phyloP scores from a whole-genome alignment of 2,329 filamentous ascomycete genomes.

The Hypoxylon sp. region DNA sequence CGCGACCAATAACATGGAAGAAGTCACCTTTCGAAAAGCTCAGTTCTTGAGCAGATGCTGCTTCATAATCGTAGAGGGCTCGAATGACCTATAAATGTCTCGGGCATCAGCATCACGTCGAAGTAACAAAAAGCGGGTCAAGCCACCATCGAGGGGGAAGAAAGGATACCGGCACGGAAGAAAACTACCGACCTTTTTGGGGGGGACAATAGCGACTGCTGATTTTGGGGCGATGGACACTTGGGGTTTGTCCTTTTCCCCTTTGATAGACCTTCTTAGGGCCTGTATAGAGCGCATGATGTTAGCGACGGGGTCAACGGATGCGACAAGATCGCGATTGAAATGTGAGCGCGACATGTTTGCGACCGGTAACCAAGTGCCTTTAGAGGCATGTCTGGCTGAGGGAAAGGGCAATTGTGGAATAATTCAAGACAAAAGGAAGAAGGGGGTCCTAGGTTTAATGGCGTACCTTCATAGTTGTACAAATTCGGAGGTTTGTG shows the following conservation, averaged over 20 bases:
- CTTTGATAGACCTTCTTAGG: slow-evolving; percentile 90
- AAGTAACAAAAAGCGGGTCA: slow-evolving; percentile 29
- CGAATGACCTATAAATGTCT: slow-evolving; percentile 82
- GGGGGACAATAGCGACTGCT: slow-evolving; percentile 88
- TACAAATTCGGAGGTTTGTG: slow-evolving; percentile 50
- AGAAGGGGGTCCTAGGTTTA: slow-evolving; percentile 47
- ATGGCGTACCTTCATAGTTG: slow-evolving; percentile 57
- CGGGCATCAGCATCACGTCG: slow-evolving; percentile 43
- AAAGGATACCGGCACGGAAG: slow-evolving; percentile 27
- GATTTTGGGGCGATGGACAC: slow-evolving; percentile 87
- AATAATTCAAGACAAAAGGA: slow-evolving; percentile 38
- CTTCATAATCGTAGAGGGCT: slow-evolving; percentile 93
- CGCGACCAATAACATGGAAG: slow-evolving; percentile 96
- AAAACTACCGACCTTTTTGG: slow-evolving; percentile 82
- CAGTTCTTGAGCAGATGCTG: slow-evolving; percentile 82
- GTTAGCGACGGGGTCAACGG: slow-evolving; percentile 51
- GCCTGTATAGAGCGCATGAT: slow-evolving; percentile 70
- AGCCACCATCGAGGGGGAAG: slow-evolving; percentile 18
- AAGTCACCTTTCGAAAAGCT: slow-evolving; percentile 97
- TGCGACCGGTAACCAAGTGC: slow-evolving; percentile 34
- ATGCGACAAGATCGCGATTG: slow-evolving; percentile 48
- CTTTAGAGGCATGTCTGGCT: slow-evolving; percentile 39
- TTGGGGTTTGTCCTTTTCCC: slow-evolving; percentile 83
- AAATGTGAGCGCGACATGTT: slow-evolving; percentile 49
- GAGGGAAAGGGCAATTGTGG: slow-evolving; percentile 30